Conservation (phyloP, 176 grass and related monocot genomes). For the Lolium perenne region DNA sequence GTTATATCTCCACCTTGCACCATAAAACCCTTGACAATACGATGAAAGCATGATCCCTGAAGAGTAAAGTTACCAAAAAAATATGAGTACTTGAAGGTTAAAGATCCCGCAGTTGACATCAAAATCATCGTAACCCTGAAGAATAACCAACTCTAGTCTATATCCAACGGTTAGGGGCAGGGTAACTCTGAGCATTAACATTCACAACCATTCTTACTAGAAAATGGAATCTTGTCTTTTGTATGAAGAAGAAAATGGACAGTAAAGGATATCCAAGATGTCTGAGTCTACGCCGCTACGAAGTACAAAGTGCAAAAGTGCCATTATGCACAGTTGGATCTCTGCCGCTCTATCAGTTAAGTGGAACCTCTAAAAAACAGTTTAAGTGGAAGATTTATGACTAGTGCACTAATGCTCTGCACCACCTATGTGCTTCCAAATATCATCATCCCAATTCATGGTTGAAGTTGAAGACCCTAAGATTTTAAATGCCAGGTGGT, state of each 20-base stretch:
- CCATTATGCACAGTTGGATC: constrained; percentile 34
- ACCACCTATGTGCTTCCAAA: constrained; percentile 16
- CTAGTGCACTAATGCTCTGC: constrained; percentile 21
- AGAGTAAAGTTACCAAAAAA: not conserved
- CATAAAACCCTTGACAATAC: constrained; percentile 90
- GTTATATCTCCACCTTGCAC: constrained; percentile 97
- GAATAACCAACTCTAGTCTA: constrained; percentile 23
- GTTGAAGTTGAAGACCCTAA: constrained; percentile 31
- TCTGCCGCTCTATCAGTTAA: constrained; percentile 9
- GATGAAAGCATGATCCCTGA: constrained; percentile 87
- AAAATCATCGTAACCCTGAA: not conserved
- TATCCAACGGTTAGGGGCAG: not conserved
- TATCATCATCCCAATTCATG: constrained; percentile 39
- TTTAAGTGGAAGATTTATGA: constrained; percentile 22
- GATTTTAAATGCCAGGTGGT: constrained; percentile 35
- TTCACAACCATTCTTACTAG: constrained; percentile 18
- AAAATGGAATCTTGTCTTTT: constrained; percentile 27
- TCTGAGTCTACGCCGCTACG: constrained; percentile 22
- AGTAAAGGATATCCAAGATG: constrained; percentile 23
- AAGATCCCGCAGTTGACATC: not conserved
- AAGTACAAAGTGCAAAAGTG: constrained; percentile 24
- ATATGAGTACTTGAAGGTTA: not conserved
- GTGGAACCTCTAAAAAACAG: constrained; percentile 22
- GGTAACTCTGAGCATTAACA: constrained; percentile 8
- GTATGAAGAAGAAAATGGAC: not conserved